phyloP scores from a whole-genome alignment of 805 yeast species.

The Kockiozyma suomiensis region DNA sequence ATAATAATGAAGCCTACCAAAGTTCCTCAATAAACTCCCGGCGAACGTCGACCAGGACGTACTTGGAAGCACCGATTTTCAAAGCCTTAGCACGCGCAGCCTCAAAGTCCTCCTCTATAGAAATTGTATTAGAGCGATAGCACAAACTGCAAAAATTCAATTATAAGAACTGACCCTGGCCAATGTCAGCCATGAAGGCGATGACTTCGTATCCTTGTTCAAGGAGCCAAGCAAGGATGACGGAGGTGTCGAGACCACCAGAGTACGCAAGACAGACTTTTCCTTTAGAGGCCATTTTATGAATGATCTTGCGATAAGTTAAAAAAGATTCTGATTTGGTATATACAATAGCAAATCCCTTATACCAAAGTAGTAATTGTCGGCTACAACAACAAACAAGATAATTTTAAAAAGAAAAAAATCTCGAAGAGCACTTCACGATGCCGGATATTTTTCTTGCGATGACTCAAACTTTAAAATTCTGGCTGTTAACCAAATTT shows the following conservation, averaged over 20 bases:
- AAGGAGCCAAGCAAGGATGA: slow-evolving; percentile 95
- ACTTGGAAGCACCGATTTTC: slow-evolving; percentile 96
- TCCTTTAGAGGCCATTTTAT: slow-evolving; percentile 65
- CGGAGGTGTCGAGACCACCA: slow-evolving; percentile 98
- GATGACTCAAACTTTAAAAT: slow-evolving; percentile 5
- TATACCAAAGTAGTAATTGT: background rate
- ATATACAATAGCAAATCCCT: too few species aligned
- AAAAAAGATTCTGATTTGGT: too few species aligned
- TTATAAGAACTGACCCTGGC: slow-evolving; percentile 55
- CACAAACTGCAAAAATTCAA: background rate
- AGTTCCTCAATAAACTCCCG: slow-evolving; percentile 92
- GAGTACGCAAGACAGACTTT: slow-evolving; percentile 99
- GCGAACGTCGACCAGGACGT: slow-evolving; percentile 91
- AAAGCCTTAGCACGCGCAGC: slow-evolving; percentile 96
- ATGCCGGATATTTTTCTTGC: background rate
- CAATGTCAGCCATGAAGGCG: slow-evolving; percentile 97
- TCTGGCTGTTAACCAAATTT: background rate
- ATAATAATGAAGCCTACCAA: slow-evolving; percentile 45
- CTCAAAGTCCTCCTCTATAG: slow-evolving; percentile 87
- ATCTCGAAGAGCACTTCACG: too few species aligned
- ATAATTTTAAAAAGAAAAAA: too few species aligned
- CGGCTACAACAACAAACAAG: too few species aligned
- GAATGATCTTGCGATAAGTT: background rate
- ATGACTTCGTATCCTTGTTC: slow-evolving; percentile 98
- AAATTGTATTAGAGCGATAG: background rate